phyloP scores from a whole-genome alignment of 2,329 filamentous ascomycete genomes.

The Leptographium radiaticola region DNA sequence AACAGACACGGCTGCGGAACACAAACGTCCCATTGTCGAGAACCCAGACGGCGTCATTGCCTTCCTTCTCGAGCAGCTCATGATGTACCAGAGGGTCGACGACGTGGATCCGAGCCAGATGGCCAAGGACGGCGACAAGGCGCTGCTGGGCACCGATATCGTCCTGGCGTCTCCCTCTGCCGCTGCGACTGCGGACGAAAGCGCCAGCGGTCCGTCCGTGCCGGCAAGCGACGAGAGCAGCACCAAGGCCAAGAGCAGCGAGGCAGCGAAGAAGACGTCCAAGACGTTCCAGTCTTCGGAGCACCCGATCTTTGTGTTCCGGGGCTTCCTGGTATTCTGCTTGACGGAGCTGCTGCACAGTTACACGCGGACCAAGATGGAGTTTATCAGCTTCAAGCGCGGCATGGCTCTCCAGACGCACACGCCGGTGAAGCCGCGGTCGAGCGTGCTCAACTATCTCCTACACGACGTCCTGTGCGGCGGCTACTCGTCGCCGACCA shows the following conservation, averaged over 20 bases:
- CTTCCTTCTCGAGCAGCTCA: slow-evolving; percentile 81
- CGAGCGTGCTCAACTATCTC: slow-evolving; percentile 86
- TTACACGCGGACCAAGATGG: slow-evolving; percentile 90
- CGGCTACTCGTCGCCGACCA: slow-evolving; percentile 40
- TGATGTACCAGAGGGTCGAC: slow-evolving; percentile 85
- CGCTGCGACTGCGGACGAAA: background rate
- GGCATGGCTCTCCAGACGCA: slow-evolving; percentile 71
- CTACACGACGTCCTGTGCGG: slow-evolving; percentile 62
- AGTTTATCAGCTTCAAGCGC: slow-evolving; percentile 98
- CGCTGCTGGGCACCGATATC: slow-evolving; percentile 6
- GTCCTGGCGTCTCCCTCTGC: background rate
- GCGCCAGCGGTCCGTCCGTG: background rate
- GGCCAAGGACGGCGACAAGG: background rate
- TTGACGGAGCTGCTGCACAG: slow-evolving; percentile 80
- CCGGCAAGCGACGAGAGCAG: background rate
- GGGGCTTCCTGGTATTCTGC: slow-evolving; percentile 88
- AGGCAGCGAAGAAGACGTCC: slow-evolving; percentile 10
- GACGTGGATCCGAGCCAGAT: slow-evolving; percentile 51
- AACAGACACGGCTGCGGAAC: slow-evolving; percentile 47
- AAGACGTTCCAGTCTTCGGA: slow-evolving; percentile 78
- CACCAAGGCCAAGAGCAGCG: slow-evolving; percentile 13
- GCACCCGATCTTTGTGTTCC: slow-evolving; percentile 91
- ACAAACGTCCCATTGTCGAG: slow-evolving; percentile 75
- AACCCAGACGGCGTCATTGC: slow-evolving; percentile 92
- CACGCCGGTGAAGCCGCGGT: slow-evolving; percentile 88